Conservation (phyloP, 2,329 filamentous ascomycete genomes). For the Arthrobotrys conoides region DNA sequence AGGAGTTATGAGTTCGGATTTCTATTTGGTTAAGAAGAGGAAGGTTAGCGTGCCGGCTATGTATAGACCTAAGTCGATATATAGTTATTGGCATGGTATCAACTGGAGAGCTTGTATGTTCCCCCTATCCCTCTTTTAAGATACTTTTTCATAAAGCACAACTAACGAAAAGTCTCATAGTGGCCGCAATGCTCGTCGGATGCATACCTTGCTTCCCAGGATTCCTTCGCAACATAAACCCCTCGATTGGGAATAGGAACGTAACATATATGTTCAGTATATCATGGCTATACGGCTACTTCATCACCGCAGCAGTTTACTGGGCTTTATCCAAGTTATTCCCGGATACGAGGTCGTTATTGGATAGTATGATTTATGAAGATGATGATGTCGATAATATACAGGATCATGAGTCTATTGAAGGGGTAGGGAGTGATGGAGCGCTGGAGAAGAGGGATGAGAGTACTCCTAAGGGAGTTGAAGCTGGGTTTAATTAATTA, state of each 20-base stretch:
- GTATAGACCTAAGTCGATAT: constrained; percentile 50
- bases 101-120: constrained; percentile 57
- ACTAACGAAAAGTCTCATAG: constrained; percentile 3
- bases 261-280: constrained; percentile 57
- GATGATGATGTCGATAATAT: constrained; percentile 45
- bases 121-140: neutral
- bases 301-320: constrained; percentile 32
- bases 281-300: constrained; percentile 55
- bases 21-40: constrained; percentile 73
- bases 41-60: constrained; percentile 67
- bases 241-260: constrained; percentile 32
- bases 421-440: constrained; percentile 42
- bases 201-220: constrained; percentile 59
- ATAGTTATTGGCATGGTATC: constrained; percentile 43
- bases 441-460: constrained; percentile 42
- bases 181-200: constrained; percentile 51
- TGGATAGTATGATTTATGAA: constrained; percentile 40
- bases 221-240: constrained; percentile 56
- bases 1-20: constrained; percentile 74
- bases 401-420: constrained; percentile 49
- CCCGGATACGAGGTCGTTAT: constrained; percentile 35
- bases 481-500: constrained; percentile 1
- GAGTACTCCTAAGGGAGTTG: constrained; percentile 7
- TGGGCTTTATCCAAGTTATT: constrained; percentile 33
- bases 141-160: neutral